Evolutionary conservation across 164 flowering plant genomes (phyloP), one percentile per base, ranked within the genome.

Genomic region (Santalum album): DNA sequence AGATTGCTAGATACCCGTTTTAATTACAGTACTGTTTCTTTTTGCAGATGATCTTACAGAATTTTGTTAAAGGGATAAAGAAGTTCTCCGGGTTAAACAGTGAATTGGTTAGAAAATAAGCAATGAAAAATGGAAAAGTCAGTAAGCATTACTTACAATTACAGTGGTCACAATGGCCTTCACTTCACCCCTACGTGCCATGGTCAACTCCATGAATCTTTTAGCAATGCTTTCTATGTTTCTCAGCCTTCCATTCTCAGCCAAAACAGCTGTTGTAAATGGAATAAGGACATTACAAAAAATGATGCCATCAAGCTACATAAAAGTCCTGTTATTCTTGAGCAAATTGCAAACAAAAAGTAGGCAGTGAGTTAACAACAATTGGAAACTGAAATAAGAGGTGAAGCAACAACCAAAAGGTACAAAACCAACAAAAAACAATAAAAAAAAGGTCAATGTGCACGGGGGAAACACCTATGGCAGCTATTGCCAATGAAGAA

Each of bases 151-250:
- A 74, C 97, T 81, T 77, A 87, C 97, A 72, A 87, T 82, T 29
- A 85, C 91, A 64, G 86, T 67, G 54, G 95, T 90, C 39, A 90
- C 98, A 53, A 57, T 66, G 17, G 77, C 95, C 63, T 79, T 83
- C 63, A 90, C 76, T 69, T 74, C 86, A 61, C 91, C 91, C 74
- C 55, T 81, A 25, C 84, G 88, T 53, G 95, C 95, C 97, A 81
- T 84, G 42, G 90, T 76, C 74, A 90, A 66, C 60, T 90, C 83
- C 17, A 32, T 6, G 63, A 80, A 83, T 51, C 64, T 83, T 72
- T 83, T 75, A 1, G 77, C 68, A 18, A 90, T 85, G 59, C 32
- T 62, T 0, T 87, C 96, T 18, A 90, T 2, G 59, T 68, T 40
- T 52, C 49, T 65, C 44, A 90, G 74, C 81, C 98, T 76, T 54